phyloP scores from a whole-genome alignment of 768 basidiomycete genomes.

The Russula sp. region DNA sequence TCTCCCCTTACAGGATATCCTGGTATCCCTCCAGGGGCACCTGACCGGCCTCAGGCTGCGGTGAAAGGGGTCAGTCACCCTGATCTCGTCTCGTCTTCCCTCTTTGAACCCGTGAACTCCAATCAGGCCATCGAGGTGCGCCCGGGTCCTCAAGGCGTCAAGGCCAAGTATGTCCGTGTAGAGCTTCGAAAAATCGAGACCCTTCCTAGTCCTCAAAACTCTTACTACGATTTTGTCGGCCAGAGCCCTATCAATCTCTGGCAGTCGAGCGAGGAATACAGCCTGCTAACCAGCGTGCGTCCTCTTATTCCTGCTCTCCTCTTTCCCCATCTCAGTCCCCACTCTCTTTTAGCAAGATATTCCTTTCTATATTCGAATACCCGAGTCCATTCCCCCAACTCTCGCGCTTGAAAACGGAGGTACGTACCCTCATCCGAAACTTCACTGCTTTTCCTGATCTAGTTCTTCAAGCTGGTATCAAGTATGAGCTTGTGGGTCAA shows the following conservation, averaged over 20 bases:
- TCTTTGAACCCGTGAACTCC: not conserved
- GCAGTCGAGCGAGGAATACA: constrained; percentile 72
- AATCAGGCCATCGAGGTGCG: constrained; percentile 82
- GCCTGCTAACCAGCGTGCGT: constrained; percentile 55
- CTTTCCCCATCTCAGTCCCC: not conserved
- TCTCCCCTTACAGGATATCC: constrained; percentile 55
- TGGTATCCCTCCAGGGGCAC: constrained; percentile 74
- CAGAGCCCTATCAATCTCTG: constrained; percentile 78
- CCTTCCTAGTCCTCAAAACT: constrained; percentile 58
- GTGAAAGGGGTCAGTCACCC: constrained; percentile 66
- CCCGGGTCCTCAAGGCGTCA: constrained; percentile 62
- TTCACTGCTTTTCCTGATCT: not conserved
- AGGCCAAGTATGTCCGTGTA: constrained; percentile 88
- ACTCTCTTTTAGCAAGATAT: constrained; percentile 60
- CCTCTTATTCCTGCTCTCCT: not conserved
- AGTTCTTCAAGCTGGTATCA: constrained; percentile 57
- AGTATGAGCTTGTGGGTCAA: constrained; percentile 85
- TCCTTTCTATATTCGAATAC: constrained; percentile 85
- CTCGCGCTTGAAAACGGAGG: constrained; percentile 73
- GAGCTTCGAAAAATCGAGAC: constrained; percentile 89
- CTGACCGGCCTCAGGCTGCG: constrained; percentile 72
- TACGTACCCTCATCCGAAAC: constrained; percentile 26
- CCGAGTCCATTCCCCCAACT: constrained; percentile 85
- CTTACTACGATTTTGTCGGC: constrained; percentile 75
- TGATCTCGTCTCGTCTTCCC: constrained; percentile 16